Base-by-base conservation (phyloP, 805 yeast species). In the Kazachstania psychrophila region DNA sequence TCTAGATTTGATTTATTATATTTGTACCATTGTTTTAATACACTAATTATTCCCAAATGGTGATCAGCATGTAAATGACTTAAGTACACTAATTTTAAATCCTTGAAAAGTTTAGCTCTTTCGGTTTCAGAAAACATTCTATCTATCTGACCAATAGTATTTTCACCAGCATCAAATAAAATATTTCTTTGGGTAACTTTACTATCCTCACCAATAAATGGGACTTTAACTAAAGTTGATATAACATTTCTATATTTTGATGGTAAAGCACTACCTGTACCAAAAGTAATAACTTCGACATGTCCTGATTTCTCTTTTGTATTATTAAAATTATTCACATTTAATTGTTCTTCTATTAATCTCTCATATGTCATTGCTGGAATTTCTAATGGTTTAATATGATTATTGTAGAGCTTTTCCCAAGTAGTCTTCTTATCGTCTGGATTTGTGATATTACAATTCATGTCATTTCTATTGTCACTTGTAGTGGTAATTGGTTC, bases 41-140 rank as follows among this genome's bases (percentile, higher is more conserved):
- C 57, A 5, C 85, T 71, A 7, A 81, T 62, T 5, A 83, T 66
- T 0, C 99, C 99, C 28, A 92, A 62, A 58, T 89, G 96, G 56
- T 92, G 99, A 56, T 92, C 99, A 0, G 97, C 98, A 60, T 92
- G 99, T 48, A 89, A 65, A 65, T 92, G 99, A 47, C 94, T 81
- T 37, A 92, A 63, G 50, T 74, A 83, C 15, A 89, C 64, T 37
- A 84, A 40, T 23, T 70, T 63, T 39, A 88, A 60, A 48, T 88
- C 94, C 28, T 60, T 45, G 43, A 88, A 66, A 2, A 81, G 58
- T 16, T 53, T 51, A 2, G 51, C 48, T 2, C 65, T 44, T 13
- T 69, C 68, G 1, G 62, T 63, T 8, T 66, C 63, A 0, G 78
- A 77, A 43, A 75, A 75, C 39, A 74, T 65, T 46, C 97, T 71